Evolutionary conservation across 257 asterid species (phyloP).

Genomic region (Paulownia fortunei): DNA sequence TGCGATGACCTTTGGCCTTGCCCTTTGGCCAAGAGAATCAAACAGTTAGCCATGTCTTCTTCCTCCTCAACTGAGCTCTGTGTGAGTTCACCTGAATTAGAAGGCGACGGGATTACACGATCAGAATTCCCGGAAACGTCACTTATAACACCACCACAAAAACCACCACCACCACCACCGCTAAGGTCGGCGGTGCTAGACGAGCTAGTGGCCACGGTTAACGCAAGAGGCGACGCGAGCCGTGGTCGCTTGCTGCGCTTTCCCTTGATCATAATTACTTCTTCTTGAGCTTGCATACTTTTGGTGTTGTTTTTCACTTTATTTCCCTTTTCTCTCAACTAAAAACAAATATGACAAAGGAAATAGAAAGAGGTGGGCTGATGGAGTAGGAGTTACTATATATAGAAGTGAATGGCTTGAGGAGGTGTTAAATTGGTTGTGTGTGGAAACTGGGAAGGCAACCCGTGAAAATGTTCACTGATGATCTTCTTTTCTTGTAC

Average conservation of each 20-base stretch:
- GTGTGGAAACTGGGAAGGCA: conserved; percentile 23
- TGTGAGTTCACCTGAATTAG: conserved; percentile 35
- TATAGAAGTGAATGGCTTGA: conserved; percentile 23
- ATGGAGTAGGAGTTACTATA: conserved; percentile 28
- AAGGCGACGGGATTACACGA: conserved; percentile 32
- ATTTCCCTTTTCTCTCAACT: background rate
- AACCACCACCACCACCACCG: too few relatives aligned
- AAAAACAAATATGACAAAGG: background rate
- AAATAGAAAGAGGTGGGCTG: conserved; percentile 23
- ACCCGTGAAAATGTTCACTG: conserved; percentile 32
- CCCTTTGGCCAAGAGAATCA: conserved; percentile 81
- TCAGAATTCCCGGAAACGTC: conserved; percentile 22
- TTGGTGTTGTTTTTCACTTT: background rate
- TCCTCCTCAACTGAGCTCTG: conserved; percentile 55
- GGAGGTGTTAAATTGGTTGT: background rate
- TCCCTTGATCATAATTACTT: conserved; percentile 48
- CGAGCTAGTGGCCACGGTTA: conserved; percentile 60
- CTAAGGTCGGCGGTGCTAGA: conserved; percentile 39
- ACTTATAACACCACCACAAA: conserved; percentile 13
- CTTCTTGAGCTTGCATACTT: conserved; percentile 54
- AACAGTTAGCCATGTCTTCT: conserved; percentile 81
- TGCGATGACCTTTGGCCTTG: conserved; percentile 10
- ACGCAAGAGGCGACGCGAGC: conserved; percentile 52
- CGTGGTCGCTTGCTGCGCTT: conserved; percentile 75
- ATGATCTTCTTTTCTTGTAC: conserved; percentile 44